Evolutionary conservation across 2,329 filamentous ascomycete species (phyloP), one percentile per base, ranked within the genome.

Genomic region (Stromatinia cepivora): DNA sequence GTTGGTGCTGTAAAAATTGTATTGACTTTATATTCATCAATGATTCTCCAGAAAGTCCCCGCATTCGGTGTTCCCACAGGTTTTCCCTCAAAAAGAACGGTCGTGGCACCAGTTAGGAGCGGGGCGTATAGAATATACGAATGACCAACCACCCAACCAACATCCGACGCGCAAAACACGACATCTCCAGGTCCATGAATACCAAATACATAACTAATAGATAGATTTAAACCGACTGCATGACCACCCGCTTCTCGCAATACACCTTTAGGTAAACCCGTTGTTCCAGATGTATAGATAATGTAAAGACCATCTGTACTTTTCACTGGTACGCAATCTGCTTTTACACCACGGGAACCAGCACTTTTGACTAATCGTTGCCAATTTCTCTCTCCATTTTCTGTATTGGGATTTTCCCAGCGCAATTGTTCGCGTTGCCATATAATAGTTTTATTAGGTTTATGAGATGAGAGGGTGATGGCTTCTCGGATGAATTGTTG

Each of bases 51-150:
- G 78, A 97, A 95, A 0, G 91, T 90, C 8, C 92, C 90, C 0
- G 93, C 91, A 75, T 97, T 89, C 0, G 94, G 94, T 0, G 93
- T 97, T 6, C 93, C 93, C 17, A 97, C 84, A 0, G 94, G 94
- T 74, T 97, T 97, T n/a, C 94, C 94, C 81, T 97, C 94, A 79
- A 93, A 97, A 0, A 97, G 83, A 1, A 97, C 87, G 0, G 93
- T 97, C 1, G 93, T 90, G 2, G 94, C 93, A 7, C 94, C 94
- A 0, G 90, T 88, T 1, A 97, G 86, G 8, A 98, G 86, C 17
- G 94, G 94, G 5, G 88, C 94, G 77, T 97, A 97, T 17, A 97
- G 83, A 72, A 97, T 97, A 78, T 95, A 97, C 8, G 88, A 91
- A 77, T 93, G 88, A 3, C 92, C 92, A 0, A 95, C 92, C 0